phyloP scores from a whole-genome alignment of 23 red algal genomes.

The Chondrus crispus region DNA sequence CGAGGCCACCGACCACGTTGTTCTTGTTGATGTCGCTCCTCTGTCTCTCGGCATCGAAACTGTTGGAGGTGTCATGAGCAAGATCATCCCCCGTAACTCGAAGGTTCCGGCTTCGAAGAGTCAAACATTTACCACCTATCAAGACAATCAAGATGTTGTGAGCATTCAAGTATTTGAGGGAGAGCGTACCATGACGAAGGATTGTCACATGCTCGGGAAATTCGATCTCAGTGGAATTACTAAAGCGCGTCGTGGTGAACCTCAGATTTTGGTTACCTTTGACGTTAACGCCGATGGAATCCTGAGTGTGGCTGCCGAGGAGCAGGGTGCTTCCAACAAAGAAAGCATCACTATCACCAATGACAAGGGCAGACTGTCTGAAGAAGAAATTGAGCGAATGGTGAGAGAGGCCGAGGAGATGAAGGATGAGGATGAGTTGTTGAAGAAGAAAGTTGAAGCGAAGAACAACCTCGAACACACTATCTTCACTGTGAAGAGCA shows the following conservation, averaged over 20 bases:
- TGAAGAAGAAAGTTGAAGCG: constrained; percentile 87
- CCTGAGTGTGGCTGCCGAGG: constrained; percentile 86
- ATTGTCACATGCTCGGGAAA: constrained; percentile 94
- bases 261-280: constrained; percentile 96
- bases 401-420: constrained; percentile 96
- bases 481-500: constrained; percentile 83
- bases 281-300: constrained; percentile 94
- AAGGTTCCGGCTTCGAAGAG: constrained; percentile 90
- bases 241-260: constrained; percentile 85
- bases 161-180: constrained; percentile 96
- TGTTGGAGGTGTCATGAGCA: constrained; percentile 98
- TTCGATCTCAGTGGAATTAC: constrained; percentile 90
- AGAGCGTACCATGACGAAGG: constrained; percentile 92
- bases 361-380: constrained; percentile 94
- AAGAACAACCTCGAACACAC: constrained; percentile 89
- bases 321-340: constrained; percentile 80
- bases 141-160: constrained; percentile 89
- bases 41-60: constrained; percentile 99
- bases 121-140: constrained; percentile 95
- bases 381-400: constrained; percentile 98
- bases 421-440: constrained; percentile 85
- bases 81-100: constrained; percentile 94
- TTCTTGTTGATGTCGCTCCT: constrained; percentile 92
- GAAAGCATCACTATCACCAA: constrained; percentile 93
- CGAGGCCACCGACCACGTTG: constrained; percentile 80